phyloP scores from a whole-genome alignment of 2,329 filamentous ascomycete species.

The Stachybotrys elegans region DNA sequence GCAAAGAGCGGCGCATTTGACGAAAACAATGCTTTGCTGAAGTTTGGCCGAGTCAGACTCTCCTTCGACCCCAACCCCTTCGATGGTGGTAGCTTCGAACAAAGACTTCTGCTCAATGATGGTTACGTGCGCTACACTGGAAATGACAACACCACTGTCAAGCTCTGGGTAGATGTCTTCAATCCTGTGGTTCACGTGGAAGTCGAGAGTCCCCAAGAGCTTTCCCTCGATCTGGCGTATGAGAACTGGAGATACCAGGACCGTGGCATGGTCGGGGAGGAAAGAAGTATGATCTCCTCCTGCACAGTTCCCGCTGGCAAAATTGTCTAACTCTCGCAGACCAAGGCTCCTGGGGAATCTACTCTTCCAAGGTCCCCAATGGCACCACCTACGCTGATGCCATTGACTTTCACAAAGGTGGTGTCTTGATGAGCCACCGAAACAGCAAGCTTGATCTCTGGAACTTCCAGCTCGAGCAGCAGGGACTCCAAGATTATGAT shows the following conservation, averaged over 20 bases:
- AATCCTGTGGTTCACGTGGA: slow-evolving; percentile 5
- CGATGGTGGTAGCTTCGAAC: slow-evolving; percentile 3
- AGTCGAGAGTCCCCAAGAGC: slow-evolving; percentile 3
- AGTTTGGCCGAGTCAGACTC: slow-evolving; percentile 6
- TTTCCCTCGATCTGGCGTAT: slow-evolving; percentile 2
- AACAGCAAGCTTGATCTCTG: slow-evolving; percentile 6
- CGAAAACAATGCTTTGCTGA: slow-evolving; percentile 6
- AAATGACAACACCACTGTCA: slow-evolving; percentile 4
- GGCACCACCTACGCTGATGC: slow-evolving; percentile 6
- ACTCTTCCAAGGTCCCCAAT: slow-evolving; percentile 5
- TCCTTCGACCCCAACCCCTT: slow-evolving; percentile 4
- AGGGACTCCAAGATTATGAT: slow-evolving; percentile 4
- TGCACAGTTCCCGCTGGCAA: not conserved
- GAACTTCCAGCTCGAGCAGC: slow-evolving; percentile 7
- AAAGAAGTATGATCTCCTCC: not conserved
- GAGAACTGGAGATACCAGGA: slow-evolving; percentile 6
- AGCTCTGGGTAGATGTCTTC: slow-evolving; percentile 7
- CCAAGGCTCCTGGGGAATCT: slow-evolving; percentile 6
- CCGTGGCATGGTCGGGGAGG: slow-evolving; percentile 4
- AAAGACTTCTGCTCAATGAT: slow-evolving; percentile 5
- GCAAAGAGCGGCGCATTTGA: slow-evolving; percentile 6
- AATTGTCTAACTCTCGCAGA: not conserved
- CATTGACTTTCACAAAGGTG: slow-evolving; percentile 4
- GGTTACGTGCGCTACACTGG: slow-evolving; percentile 5
- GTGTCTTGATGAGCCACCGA: slow-evolving; percentile 7